Evolutionary conservation across 2,329 filamentous ascomycete genomes (phyloP).

Genomic region (Allantophomopsis lycopodina): DNA sequence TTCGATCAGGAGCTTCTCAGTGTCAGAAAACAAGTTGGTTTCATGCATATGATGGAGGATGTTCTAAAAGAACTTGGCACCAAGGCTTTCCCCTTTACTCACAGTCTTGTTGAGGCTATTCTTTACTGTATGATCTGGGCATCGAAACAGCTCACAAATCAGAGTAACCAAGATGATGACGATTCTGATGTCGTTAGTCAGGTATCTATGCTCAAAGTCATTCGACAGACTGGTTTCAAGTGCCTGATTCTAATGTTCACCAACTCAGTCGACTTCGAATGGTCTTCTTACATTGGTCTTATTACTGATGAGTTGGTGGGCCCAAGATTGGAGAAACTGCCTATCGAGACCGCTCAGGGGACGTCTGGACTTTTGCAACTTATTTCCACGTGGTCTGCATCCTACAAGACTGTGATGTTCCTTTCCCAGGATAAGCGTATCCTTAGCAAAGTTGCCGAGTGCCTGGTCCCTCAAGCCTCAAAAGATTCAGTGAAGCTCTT

Average conservation of each 20-base stretch:
- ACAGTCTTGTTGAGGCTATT: slow-evolving; percentile 59
- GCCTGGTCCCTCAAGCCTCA: slow-evolving; percentile 56
- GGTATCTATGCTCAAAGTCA: slow-evolving; percentile 47
- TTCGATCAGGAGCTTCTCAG: slow-evolving; percentile 47
- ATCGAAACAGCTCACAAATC: slow-evolving; percentile 39
- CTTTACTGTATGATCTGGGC: slow-evolving; percentile 69
- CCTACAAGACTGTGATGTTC: slow-evolving; percentile 52
- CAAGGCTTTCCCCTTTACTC: slow-evolving; percentile 53
- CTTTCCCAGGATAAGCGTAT: slow-evolving; percentile 46
- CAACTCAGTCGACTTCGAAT: slow-evolving; percentile 56
- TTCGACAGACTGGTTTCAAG: slow-evolving; percentile 64
- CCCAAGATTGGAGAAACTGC: slow-evolving; percentile 64
- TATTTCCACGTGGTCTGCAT: slow-evolving; percentile 67
- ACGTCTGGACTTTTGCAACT: slow-evolving; percentile 73
- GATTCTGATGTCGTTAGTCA: slow-evolving; percentile 21
- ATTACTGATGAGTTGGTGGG: slow-evolving; percentile 66
- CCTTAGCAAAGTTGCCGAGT: slow-evolving; percentile 57
- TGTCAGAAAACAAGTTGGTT: slow-evolving; percentile 72
- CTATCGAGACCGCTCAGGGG: slow-evolving; percentile 77
- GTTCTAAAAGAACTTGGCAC: slow-evolving; percentile 75
- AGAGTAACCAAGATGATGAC: slow-evolving; percentile 17
- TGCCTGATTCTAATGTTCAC: slow-evolving; percentile 70
- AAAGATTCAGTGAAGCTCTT: slow-evolving; percentile 82
- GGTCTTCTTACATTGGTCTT: slow-evolving; percentile 54
- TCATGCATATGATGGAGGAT: slow-evolving; percentile 82